phyloP scores from a whole-genome alignment of 1,284 basidiomycete species.

The Leucoagaricus sp. region DNA sequence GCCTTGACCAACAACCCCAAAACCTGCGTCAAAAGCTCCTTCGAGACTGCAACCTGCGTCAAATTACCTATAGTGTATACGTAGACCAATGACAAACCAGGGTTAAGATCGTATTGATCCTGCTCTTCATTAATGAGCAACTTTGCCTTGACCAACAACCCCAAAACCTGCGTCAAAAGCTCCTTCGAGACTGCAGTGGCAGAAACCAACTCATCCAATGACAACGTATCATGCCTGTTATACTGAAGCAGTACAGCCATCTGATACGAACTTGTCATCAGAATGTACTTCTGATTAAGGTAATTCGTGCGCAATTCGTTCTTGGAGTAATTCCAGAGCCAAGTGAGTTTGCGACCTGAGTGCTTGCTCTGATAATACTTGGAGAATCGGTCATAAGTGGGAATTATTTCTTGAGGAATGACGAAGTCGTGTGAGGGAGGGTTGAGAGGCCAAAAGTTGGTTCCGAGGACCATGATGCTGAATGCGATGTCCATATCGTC shows the following conservation, averaged over 20 bases:
- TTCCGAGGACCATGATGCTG: slow-evolving; percentile 91
- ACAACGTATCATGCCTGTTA: slow-evolving; percentile 87
- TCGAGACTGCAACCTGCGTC: slow-evolving; percentile 56
- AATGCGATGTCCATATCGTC: slow-evolving; percentile 89
- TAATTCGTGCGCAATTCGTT: slow-evolving; percentile 95
- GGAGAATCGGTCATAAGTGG: slow-evolving; percentile 90
- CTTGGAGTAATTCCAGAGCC: slow-evolving; percentile 98
- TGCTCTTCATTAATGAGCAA: slow-evolving; percentile 85
- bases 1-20: too few species aligned
- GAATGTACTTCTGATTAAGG: slow-evolving; percentile 91
- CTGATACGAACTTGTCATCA: slow-evolving; percentile 96
- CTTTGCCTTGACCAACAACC: slow-evolving; percentile 86
- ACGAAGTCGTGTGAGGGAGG: slow-evolving; percentile 85
- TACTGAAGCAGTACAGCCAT: slow-evolving; percentile 94
- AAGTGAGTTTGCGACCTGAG: slow-evolving; percentile 93
- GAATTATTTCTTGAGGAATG: slow-evolving; percentile 85
- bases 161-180: slow-evolving; percentile 84
- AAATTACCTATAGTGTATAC: slow-evolving; percentile 13
- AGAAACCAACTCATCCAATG: slow-evolving; percentile 76
- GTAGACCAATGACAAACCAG: background rate
- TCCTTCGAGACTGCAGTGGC: slow-evolving; percentile 87
- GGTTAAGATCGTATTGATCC: slow-evolving; percentile 89
- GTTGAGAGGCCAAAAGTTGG: slow-evolving; percentile 95
- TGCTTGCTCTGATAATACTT: slow-evolving; percentile 95
- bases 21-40: slow-evolving; percentile 85